Evolutionary conservation across 495 filamentous ascomycete genomes (phyloP).

Genomic region (Podospora australis): DNA sequence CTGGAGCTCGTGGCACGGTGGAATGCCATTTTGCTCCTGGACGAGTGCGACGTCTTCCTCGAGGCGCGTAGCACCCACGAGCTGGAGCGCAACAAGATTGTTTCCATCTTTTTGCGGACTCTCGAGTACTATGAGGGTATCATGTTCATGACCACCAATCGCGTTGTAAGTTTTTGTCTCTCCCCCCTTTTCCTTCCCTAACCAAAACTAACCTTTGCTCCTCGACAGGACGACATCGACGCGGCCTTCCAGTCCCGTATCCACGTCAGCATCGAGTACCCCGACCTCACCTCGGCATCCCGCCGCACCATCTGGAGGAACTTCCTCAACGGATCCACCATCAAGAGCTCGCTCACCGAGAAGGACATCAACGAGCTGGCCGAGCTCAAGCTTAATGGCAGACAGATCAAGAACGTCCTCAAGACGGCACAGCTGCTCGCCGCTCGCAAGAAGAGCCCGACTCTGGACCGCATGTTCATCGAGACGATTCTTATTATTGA

Average conservation of each 20-base stretch:
- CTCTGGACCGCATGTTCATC: constrained; percentile 22
- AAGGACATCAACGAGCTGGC: constrained; percentile 31
- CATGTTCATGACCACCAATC: constrained; percentile 55
- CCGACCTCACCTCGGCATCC: constrained; percentile 30
- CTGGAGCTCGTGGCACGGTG: constrained; percentile 46
- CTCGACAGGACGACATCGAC: constrained; percentile 32
- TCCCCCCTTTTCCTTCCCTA: constrained; percentile 4
- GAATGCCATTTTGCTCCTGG: constrained; percentile 52
- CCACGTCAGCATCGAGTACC: constrained; percentile 43
- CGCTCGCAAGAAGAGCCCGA: constrained; percentile 22
- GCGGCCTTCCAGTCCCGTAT: constrained; percentile 47
- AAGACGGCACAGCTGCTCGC: constrained; percentile 40
- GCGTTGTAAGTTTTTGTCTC: no score
- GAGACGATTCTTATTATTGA: constrained; percentile 26
- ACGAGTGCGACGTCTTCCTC: constrained; percentile 65
- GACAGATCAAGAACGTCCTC: constrained; percentile 48
- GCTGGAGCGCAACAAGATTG: constrained; percentile 49
- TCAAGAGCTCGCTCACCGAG: constrained; percentile 20
- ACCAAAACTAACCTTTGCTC: not conserved
- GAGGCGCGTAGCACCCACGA: constrained; percentile 49
- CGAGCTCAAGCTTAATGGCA: constrained; percentile 33
- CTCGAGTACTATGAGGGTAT: constrained; percentile 54
- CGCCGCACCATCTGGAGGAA: constrained; percentile 28
- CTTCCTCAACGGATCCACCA: constrained; percentile 21
- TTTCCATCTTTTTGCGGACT: constrained; percentile 51